phyloP scores from a whole-genome alignment of 257 asterid species.

The Misopates orontium region DNA sequence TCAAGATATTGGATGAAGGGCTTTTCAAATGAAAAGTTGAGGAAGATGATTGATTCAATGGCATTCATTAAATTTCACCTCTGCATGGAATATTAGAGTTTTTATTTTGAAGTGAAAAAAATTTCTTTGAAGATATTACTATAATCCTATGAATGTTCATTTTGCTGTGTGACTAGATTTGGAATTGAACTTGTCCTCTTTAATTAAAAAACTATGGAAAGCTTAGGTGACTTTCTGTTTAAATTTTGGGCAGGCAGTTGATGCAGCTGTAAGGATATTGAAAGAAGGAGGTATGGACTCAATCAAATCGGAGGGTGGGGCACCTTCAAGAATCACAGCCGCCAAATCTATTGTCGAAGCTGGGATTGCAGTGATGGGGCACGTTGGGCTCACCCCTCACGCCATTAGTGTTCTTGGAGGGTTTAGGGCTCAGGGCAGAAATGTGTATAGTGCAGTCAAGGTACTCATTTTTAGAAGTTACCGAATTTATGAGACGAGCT shows the following conservation, averaged over 20 bases:
- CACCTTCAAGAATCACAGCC: constrained; percentile 93
- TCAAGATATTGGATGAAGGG: no score
- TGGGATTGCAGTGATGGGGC: constrained; percentile 97
- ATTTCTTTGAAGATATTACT: not conserved
- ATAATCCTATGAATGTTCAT: not conserved
- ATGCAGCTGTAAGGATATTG: constrained; percentile 72
- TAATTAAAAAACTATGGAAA: not conserved
- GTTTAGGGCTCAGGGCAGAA: constrained; percentile 91
- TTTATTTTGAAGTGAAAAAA: not conserved
- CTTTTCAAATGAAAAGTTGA: no score
- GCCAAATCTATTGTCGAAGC: constrained; percentile 96
- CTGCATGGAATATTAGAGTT: no score
- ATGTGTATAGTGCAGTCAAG: constrained; percentile 79
- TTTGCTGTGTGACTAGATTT: not conserved
- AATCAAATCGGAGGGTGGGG: constrained; percentile 88
- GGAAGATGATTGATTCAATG: no score
- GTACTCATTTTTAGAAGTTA: constrained; percentile 40
- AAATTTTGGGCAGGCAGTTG: constrained; percentile 72
- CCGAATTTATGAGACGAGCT: not conserved
- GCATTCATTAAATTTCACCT: no score
- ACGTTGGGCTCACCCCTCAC: constrained; percentile 96
- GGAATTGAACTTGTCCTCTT: not conserved
- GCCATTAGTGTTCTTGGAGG: constrained; percentile 98
- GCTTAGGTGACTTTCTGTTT: constrained; percentile 35
- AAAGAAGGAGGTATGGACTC: constrained; percentile 99